phyloP scores from a whole-genome alignment of 1,284 basidiomycete genomes.

The Ganoderma leucocontextum region DNA sequence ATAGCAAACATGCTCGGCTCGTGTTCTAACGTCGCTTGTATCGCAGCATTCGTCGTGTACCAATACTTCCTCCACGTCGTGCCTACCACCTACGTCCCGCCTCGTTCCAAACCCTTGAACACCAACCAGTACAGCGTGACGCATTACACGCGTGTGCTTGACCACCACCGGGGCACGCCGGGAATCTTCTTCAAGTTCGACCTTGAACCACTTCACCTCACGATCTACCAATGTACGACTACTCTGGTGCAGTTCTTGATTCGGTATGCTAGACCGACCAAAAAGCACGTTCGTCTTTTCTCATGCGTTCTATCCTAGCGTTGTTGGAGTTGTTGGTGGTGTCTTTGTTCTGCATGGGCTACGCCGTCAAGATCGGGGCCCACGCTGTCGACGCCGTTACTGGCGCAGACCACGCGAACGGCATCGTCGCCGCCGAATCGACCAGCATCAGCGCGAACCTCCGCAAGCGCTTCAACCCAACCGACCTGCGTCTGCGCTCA shows the following conservation, averaged over 20 bases:
- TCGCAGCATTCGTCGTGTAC: constrained; percentile 89
- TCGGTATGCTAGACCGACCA: constrained; percentile 54
- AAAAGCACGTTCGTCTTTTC: not conserved
- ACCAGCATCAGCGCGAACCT: constrained; percentile 55
- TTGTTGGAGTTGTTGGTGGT: constrained; percentile 82
- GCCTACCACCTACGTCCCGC: constrained; percentile 91
- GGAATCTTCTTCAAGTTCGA: constrained; percentile 99
- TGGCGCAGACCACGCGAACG: constrained; percentile 63
- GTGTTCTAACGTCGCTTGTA: not conserved
- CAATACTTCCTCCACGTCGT: constrained; percentile 97
- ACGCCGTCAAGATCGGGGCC: constrained; percentile 73
- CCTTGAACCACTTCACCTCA: constrained; percentile 89
- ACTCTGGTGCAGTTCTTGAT: constrained; percentile 85
- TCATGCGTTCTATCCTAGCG: constrained; percentile 45
- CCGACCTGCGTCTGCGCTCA: constrained; percentile 53
- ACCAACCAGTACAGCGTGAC: constrained; percentile 98
- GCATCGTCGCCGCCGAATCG: constrained; percentile 71
- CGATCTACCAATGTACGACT: constrained; percentile 88
- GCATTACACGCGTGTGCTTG: constrained; percentile 84
- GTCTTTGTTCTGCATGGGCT: constrained; percentile 84
- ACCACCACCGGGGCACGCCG: constrained; percentile 84
- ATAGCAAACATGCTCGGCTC: not conserved
- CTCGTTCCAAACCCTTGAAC: constrained; percentile 63
- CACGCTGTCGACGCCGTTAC: constrained; percentile 74
- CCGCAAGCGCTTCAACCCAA: constrained; percentile 56